phyloP scores from a whole-genome alignment of 2,329 filamentous ascomycete species.

The Neoscytalidium dimidiatum region DNA sequence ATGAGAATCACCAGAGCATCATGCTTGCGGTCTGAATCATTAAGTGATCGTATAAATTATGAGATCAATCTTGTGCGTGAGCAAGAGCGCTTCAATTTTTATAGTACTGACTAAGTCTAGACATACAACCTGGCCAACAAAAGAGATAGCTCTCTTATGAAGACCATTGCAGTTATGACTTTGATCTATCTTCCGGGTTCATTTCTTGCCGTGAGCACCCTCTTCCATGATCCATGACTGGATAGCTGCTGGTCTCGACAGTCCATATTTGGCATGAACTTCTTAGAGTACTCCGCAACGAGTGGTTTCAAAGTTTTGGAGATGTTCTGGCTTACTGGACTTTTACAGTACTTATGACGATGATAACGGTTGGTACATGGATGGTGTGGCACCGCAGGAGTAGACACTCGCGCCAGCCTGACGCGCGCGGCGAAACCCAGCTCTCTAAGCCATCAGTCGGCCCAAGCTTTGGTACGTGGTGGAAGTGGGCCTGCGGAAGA shows the following conservation, averaged over 20 bases:
- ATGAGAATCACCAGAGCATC: not conserved
- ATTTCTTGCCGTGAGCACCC: not conserved
- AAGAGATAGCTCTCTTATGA: slow-evolving; percentile 10
- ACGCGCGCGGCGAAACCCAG: not conserved
- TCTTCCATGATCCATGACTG: no score
- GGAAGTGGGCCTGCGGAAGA: no score
- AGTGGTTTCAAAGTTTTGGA: not conserved
- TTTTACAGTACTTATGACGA: not conserved
- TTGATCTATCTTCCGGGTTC: slow-evolving; percentile 1
- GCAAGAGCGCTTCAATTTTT: not conserved
- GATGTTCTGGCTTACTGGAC: slow-evolving; percentile 10
- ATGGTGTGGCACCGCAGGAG: not conserved
- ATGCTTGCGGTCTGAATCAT: not conserved
- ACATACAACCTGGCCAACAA: slow-evolving; percentile 4
- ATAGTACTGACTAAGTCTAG: not conserved
- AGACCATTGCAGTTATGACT: slow-evolving; percentile 3
- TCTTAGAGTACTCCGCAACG: not conserved
- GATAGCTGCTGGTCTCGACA: not conserved
- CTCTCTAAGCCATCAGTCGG: not conserved
- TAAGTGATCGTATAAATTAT: not conserved
- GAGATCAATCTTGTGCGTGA: slow-evolving; percentile 8
- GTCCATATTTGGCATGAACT: slow-evolving; percentile 12
- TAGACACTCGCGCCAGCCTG: not conserved
- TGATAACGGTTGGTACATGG: not conserved
- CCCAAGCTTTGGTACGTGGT: not conserved